These are phyloP conservation scores for Mortierella sp. DNA, from an alignment of 371 early-diverging fungal species.

Conservation along the genomic window DNA sequence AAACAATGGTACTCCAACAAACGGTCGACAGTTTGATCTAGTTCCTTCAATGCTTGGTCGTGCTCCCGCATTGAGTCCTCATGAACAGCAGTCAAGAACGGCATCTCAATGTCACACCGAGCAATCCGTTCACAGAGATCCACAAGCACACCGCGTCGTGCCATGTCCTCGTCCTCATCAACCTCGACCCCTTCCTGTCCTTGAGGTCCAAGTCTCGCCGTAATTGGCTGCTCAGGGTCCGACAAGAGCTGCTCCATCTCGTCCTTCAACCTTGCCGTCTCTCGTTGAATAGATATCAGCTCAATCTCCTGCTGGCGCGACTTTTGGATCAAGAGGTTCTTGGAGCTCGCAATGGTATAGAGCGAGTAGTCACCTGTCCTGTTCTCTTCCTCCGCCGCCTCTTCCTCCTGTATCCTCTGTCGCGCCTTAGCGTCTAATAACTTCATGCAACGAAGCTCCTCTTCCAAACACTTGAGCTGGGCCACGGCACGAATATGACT, in stretches of 20 bases:
- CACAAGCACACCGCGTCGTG: slow-evolving; percentile 33
- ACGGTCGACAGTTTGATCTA: slow-evolving; percentile 18
- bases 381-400: slow-evolving; percentile 6
- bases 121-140: slow-evolving; percentile 51
- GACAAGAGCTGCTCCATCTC: slow-evolving; percentile 47
- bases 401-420: slow-evolving; percentile 9
- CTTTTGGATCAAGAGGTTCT: slow-evolving; percentile 33
- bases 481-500: slow-evolving; percentile 50
- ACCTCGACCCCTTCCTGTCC: neutral
- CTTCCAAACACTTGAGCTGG: slow-evolving; percentile 44
- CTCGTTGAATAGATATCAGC: slow-evolving; percentile 47
- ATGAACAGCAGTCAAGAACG: slow-evolving; percentile 29
- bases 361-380: slow-evolving; percentile 19
- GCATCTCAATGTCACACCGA: slow-evolving; percentile 40
- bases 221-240: slow-evolving; percentile 18
- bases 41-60: slow-evolving; percentile 22
- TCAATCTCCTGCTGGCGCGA: slow-evolving; percentile 51
- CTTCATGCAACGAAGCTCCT: slow-evolving; percentile 39
- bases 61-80: slow-evolving; percentile 34
- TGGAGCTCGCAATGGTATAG: slow-evolving; percentile 26
- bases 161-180: neutral
- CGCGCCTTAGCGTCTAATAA: slow-evolving; percentile 15
- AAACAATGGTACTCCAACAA: slow-evolving; percentile 38
- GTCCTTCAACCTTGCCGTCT: slow-evolving; percentile 28
- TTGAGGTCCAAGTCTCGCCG: neutral